phyloP scores from a whole-genome alignment of 371 early-diverging fungal genomes.

The Rhizomucor miehei region DNA sequence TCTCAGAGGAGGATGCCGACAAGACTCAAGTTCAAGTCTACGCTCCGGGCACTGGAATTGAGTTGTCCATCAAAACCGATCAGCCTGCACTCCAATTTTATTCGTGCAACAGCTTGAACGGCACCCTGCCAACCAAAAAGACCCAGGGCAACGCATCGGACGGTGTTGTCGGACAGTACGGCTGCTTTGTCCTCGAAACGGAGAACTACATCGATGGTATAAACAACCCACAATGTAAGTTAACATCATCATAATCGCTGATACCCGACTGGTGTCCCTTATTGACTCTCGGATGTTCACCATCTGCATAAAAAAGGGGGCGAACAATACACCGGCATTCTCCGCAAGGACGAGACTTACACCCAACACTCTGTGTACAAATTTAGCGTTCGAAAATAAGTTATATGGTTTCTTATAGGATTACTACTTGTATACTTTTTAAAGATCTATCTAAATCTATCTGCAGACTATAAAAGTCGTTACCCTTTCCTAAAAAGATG shows the following conservation, averaged over 20 bases:
- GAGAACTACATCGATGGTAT: slow-evolving; percentile 25
- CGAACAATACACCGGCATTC: slow-evolving; percentile 10
- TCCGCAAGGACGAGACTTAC: slow-evolving; percentile 12
- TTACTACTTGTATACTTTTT: too few relatives aligned
- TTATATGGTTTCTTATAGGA: too few relatives aligned
- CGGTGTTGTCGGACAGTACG: slow-evolving; percentile 12
- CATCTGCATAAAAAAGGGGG: slow-evolving; percentile 9
- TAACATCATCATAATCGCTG: too few relatives aligned
- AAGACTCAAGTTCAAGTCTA: slow-evolving; percentile 15
- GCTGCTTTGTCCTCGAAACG: slow-evolving; percentile 22
- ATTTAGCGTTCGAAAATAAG: slow-evolving; percentile 10
- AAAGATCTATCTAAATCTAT: too few relatives aligned
- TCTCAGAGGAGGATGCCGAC: slow-evolving; percentile 15
- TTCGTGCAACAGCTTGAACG: slow-evolving; percentile 15
- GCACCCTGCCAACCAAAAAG: slow-evolving; percentile 21
- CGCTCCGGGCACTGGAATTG: slow-evolving; percentile 19
- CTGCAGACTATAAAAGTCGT: too few relatives aligned
- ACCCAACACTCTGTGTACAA: slow-evolving; percentile 11
- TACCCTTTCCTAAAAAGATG: too few relatives aligned
- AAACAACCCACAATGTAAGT: slow-evolving; percentile 17
- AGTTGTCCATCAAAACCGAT: slow-evolving; percentile 18
- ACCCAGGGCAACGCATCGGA: slow-evolving; percentile 5
- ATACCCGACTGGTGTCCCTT: too few relatives aligned
- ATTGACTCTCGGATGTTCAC: too few relatives aligned
- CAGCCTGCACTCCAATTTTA: slow-evolving; percentile 23